Base-by-base conservation (phyloP, 768 basidiomycete genomes). In the Stropharia rugosoannulata region DNA sequence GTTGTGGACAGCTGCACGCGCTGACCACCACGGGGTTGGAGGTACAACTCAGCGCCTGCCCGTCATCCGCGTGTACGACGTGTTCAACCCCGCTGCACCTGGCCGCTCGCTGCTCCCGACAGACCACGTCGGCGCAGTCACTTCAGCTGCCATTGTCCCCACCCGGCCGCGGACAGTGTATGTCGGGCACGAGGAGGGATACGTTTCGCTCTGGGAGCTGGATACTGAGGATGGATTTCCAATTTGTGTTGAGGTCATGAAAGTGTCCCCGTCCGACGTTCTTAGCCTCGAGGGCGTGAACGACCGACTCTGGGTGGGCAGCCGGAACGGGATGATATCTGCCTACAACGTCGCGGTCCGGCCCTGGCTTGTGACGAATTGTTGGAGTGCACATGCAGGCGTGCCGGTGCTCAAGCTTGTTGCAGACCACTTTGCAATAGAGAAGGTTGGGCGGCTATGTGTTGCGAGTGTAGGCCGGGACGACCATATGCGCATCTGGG, bases 181-280 rank as follows among this genome's bases (percentile, higher is more conserved):
- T 63, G 75, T 99, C 35, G 94, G 90, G 0, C 96, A 99, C 63
- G 95, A 98, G 69, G 94, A 90, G 40, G 96, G 96, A 0, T 86
- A 80, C 64, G 78, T 98, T 59, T 88, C 87, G 1, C 75, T 95
- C n/a, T 99, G 97, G 95, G 62, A 72, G 19, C 58, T 83, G 9
- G 74, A 75, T 2, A 77, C 79, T 0, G 73, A 71, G 2, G 85
- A 83, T 56, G 83, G 81, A 39, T 73, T 78, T 42, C 88, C 89
- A 0, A 67, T 66, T 7, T 96, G 91, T 65, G 64, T 83, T 12
- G 88, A 90, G 59, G 87, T 90, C 22, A 75, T 93, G 64, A 93
- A 90, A 71, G 84, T 97, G 47, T 84, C 88, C 5, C 75, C 81
- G 29, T 93, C 88, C 43, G 91, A 93, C 69, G 84, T 99, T 50